Percentiles rank a stretch among this genome's conserved stretches.
Conservation (phyloP, 371 early-diverging fungal species). For the Lichtheimia ornata region DNA sequence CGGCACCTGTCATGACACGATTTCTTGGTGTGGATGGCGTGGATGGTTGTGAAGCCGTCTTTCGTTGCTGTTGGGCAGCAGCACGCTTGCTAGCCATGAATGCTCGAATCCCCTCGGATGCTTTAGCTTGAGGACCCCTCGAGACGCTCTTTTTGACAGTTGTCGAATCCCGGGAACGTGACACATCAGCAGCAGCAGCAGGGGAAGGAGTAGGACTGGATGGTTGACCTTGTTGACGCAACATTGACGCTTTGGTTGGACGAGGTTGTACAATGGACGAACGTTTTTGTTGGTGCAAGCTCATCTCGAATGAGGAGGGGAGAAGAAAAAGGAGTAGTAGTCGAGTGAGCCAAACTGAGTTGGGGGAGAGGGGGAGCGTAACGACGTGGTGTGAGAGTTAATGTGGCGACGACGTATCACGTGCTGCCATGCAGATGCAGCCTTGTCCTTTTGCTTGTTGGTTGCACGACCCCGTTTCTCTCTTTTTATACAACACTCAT, state of each 20-base stretch:
- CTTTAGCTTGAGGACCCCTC: neutral
- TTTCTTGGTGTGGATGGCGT: constrained; percentile 6
- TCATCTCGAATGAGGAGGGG: neutral
- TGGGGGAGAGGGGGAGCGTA: neutral
- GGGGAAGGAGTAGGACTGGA: neutral
- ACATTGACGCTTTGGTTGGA: constrained; percentile 36
- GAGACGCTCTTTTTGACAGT: no score
- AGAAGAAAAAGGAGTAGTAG: neutral
- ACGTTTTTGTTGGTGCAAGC: constrained; percentile 6
- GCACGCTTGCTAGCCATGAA: constrained; percentile 53
- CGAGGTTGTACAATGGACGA: constrained; percentile 9
- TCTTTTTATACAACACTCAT: no score
- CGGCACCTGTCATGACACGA: constrained; percentile 40
- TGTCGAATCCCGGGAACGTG: neutral
- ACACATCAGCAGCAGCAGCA: constrained; percentile 5
- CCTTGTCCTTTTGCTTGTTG: no score
- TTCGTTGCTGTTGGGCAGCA: constrained; percentile 16
- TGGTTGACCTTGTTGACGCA: constrained; percentile 22
- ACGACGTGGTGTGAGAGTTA: no score
- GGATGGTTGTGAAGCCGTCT: constrained; percentile 6
- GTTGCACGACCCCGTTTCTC: no score
- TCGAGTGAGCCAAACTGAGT: no score
- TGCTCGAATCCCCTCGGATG: constrained; percentile 44
- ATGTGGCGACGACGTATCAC: no score
- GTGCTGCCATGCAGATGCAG: no score